phyloP scores from a whole-genome alignment of 2,329 filamentous ascomycete species.

The Eutypella sp. region DNA sequence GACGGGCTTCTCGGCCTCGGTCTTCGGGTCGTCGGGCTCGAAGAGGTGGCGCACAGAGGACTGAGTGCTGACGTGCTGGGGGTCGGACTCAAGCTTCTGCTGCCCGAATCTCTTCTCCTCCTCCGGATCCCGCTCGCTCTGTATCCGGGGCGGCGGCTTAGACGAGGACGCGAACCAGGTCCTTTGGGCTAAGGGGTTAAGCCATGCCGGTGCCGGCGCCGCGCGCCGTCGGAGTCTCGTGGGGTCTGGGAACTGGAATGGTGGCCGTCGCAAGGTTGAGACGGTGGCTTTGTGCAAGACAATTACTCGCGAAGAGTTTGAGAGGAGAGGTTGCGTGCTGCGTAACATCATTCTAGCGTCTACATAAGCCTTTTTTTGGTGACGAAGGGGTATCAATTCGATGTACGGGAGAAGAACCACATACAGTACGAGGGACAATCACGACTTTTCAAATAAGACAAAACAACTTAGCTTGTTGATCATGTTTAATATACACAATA shows the following conservation, averaged over 20 bases:
- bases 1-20: conserved; percentile 24
- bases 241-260: conserved; percentile 1
- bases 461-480: too few species aligned
- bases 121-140: conserved; percentile 44
- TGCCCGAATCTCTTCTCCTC: conserved; percentile 50
- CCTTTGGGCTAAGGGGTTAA: conserved; percentile 15
- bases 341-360: conserved; percentile 27
- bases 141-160: conserved; percentile 19
- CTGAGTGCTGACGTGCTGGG: conserved; percentile 53
- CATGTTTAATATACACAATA: too few species aligned
- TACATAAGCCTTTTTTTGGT: too few species aligned
- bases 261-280: conserved; percentile 4
- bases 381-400: too few species aligned
- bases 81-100: conserved; percentile 53
- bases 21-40: conserved; percentile 26
- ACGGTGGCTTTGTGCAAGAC: conserved; percentile 6
- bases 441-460: not conserved
- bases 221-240: conserved; percentile 1
- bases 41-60: conserved; percentile 52
- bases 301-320: conserved; percentile 15
- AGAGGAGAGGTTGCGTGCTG: conserved; percentile 17
- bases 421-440: too few species aligned
- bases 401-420: too few species aligned
- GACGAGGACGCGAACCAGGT: conserved; percentile 25
- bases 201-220: not conserved